Evolutionary conservation across 345 rosid genomes (phyloP).

Genomic region (Linum lewisii): DNA sequence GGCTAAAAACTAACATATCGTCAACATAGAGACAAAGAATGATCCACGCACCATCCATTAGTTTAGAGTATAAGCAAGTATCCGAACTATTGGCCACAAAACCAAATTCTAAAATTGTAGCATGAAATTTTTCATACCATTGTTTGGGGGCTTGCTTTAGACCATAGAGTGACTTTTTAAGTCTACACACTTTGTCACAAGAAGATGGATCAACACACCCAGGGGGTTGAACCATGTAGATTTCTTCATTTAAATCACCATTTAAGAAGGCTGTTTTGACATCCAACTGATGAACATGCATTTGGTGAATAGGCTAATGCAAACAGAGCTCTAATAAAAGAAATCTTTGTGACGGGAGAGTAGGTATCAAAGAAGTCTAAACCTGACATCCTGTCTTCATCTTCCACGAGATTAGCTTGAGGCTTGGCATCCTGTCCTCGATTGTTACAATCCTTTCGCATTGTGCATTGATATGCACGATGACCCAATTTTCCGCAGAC

Average conservation of each 20-base stretch:
- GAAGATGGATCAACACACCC: background rate
- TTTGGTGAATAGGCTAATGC: background rate
- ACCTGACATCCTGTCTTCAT: background rate
- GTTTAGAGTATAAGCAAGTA: background rate
- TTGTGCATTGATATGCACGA: background rate
- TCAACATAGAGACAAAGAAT: background rate
- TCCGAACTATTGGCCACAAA: background rate
- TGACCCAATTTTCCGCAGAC: background rate
- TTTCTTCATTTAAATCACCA: background rate
- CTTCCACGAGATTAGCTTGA: background rate
- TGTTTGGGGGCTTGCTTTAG: no score
- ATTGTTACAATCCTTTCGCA: no score
- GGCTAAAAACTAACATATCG: background rate
- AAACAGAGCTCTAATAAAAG: background rate
- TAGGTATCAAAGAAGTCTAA: background rate
- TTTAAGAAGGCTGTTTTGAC: background rate
- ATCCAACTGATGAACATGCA: background rate
- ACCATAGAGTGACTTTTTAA: no score
- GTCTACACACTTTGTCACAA: no score
- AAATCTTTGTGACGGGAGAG: background rate
- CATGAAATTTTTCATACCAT: no score
- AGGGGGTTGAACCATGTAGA: background rate
- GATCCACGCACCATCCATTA: no score
- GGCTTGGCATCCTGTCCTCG: no score
- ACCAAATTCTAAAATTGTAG: no score